Evolutionary conservation across 2,329 filamentous ascomycete genomes (phyloP), one percentile per base, ranked within the genome.

Genomic region (Colletotrichum limetticola): DNA sequence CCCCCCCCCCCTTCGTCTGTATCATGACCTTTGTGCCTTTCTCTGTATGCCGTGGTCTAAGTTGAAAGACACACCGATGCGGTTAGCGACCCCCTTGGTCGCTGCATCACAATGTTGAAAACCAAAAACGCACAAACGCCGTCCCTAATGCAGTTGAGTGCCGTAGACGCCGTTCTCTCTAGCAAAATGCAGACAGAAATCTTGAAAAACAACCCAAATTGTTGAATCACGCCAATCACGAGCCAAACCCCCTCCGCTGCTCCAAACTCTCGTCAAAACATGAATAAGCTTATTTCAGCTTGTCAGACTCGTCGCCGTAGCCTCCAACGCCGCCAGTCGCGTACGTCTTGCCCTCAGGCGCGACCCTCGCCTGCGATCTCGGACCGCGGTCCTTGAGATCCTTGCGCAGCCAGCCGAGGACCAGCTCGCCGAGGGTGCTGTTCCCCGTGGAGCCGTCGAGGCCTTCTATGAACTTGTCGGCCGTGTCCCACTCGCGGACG

Each of bases 401-500:
- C 74, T 93, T 90, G 80, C 91, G 91, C 81, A 99, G 86, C 97
- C 97, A 99, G 67, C 88, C 88, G 76, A 99, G 85, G 35, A 98
- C 97, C 75, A 99, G 83, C 84, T 97, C 93, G 11, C 96, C 95
- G 8, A 98, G 87, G 68, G 91, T 90, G 78, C 93, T 97, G 82
- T 98, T 98, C 46, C 95, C 95, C 3, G 82, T 79, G 46, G 80
- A 80, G 53, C 78, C 78, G 55, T 83, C 82, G 26, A 89, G 85
- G 30, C 83, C 82, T 22, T 87, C 85, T 63, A 94, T 86, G 84
- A 97, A 95, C 42, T 87, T 85, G 67, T 92, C 91, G 57, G 96
- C 91, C 46, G 86, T 85, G 1, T 95, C 96, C 92, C 92, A 97
- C 82, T 97, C 94, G 86, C 94, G 95, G 75, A 98, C 93, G 74